Conservation (phyloP, 306 rosid species). For the Vigna trinervia region DNA sequence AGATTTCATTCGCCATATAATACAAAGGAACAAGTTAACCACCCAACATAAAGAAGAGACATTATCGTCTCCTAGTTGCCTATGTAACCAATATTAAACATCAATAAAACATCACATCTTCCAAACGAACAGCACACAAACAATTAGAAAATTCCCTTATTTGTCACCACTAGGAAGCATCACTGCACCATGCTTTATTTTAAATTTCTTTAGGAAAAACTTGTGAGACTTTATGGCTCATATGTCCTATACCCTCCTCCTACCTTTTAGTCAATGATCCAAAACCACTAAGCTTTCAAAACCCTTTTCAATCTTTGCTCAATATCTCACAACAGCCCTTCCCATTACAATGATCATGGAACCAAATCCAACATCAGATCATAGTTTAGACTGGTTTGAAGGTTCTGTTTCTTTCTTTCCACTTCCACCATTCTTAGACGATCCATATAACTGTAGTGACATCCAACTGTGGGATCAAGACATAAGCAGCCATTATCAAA, state of each 20-base stretch:
- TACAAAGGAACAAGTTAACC: conserved; percentile 58
- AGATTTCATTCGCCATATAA: conserved; percentile 46
- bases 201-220: conserved; percentile 14
- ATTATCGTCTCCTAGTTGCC: conserved; percentile 54
- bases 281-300: conserved; percentile 38
- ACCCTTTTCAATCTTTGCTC: conserved; percentile 36
- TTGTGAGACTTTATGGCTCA: conserved; percentile 39
- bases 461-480: conserved; percentile 76
- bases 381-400: conserved; percentile 80
- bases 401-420: conserved; percentile 76
- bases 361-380: conserved; percentile 69
- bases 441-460: conserved; percentile 57
- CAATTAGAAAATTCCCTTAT: conserved; percentile 69
- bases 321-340: not conserved
- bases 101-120: conserved; percentile 71
- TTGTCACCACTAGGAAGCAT: conserved; percentile 58
- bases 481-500: conserved; percentile 50
- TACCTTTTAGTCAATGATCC: conserved; percentile 61
- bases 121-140: conserved; percentile 79
- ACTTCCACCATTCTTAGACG: conserved; percentile 73
- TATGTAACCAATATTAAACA: conserved; percentile 40
- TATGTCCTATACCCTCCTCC: conserved; percentile 24
- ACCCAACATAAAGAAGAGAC: conserved; percentile 62
- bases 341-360: conserved; percentile 62
- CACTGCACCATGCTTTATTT: conserved; percentile 48